Percentiles rank a stretch among this genome's conserved stretches.
Evolutionary conservation across 2,329 filamentous ascomycete species (phyloP).

Genomic region (Pseudogymnoascus sp.): DNA sequence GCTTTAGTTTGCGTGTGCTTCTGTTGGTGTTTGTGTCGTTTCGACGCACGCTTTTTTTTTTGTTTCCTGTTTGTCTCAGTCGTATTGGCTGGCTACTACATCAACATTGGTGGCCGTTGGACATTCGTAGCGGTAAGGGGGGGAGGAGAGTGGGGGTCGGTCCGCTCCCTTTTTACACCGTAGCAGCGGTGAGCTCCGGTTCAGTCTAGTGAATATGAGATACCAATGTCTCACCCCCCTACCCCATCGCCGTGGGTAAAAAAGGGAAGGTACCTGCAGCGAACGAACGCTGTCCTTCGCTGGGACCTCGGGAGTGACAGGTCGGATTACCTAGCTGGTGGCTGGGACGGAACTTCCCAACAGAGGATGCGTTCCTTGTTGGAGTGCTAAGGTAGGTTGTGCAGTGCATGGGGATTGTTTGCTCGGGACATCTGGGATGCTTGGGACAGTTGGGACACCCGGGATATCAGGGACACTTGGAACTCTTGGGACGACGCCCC

Average conservation of each 20-base stretch:
- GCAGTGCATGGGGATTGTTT: not conserved
- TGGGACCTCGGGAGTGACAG: not conserved
- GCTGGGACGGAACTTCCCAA: not conserved
- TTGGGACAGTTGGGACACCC: not conserved
- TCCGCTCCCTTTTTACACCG: not conserved
- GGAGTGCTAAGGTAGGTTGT: not conserved
- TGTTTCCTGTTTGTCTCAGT: not conserved
- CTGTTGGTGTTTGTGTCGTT: not conserved
- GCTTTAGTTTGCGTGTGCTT: not conserved
- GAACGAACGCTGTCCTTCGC: not conserved
- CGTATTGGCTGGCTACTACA: not conserved
- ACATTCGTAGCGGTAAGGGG: not conserved
- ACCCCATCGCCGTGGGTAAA: not conserved
- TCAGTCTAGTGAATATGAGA: not conserved
- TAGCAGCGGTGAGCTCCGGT: not conserved
- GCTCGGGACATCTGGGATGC: not conserved
- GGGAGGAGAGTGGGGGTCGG: not conserved
- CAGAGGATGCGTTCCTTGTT: not conserved
- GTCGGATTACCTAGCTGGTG: not conserved
- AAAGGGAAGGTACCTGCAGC: not conserved
- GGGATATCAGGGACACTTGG: not conserved
- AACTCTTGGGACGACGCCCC: not conserved
- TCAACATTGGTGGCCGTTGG: not conserved
- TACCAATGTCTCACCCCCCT: not conserved
- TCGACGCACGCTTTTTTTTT: not conserved